phyloP scores from a whole-genome alignment of 2,329 filamentous ascomycete species.

The Phaeosphaeriaceae sp. region DNA sequence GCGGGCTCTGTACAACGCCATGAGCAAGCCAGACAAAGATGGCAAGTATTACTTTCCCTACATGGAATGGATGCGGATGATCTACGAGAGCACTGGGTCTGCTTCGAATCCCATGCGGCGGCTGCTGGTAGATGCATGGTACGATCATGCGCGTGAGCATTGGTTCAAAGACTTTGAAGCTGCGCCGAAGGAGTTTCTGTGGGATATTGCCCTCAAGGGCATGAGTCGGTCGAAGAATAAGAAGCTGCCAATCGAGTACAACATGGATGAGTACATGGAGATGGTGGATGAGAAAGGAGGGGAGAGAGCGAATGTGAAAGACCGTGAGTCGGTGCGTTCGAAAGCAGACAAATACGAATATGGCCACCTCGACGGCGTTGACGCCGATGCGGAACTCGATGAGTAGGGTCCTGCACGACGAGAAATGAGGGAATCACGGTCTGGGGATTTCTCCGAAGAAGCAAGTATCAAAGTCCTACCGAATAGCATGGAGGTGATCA shows the following conservation, averaged over 20 bases:
- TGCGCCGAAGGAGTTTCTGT: not conserved
- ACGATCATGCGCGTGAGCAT: not conserved
- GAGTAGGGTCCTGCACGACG: no score
- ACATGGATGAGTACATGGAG: not conserved
- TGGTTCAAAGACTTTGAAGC: not conserved
- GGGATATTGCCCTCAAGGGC: not conserved
- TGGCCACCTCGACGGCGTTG: no score
- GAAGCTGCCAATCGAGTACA: not conserved
- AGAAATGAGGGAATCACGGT: no score
- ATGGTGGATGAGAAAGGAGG: not conserved
- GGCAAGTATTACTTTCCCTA: no score
- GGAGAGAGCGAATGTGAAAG: no score
- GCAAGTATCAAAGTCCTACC: no score
- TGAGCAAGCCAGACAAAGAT: no score
- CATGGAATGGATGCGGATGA: no score
- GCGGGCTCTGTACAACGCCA: not conserved
- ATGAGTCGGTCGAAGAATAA: not conserved
- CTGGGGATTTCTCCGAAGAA: no score
- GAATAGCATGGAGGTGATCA: no score
- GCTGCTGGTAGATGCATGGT: not conserved
- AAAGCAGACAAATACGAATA: not conserved
- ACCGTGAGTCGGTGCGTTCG: not conserved
- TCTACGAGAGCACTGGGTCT: not conserved
- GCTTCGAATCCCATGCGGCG: not conserved
- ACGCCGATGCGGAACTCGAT: no score